These are phyloP conservation scores for Pythium rhizo-oryzae DNA, from an alignment of 352 stramenopile species.

Conservation along the genomic window DNA sequence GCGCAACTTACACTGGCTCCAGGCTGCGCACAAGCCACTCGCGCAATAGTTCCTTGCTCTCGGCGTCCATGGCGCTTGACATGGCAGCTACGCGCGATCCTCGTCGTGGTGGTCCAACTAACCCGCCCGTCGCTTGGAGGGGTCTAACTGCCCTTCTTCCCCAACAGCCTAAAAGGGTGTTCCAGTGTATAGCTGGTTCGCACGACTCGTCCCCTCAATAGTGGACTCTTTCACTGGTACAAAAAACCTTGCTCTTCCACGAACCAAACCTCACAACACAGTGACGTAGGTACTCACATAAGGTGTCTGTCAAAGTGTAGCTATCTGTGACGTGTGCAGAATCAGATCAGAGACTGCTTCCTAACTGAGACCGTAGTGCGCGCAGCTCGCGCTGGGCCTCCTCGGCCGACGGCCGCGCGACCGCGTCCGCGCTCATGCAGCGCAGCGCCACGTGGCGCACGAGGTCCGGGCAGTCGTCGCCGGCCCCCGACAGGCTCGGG, in stretches of 20 bases:
- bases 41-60: conserved; percentile 77
- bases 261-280: conserved; percentile 17
- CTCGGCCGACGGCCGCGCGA: conserved; percentile 11
- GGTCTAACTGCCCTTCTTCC: conserved; percentile 11
- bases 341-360: not conserved
- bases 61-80: conserved; percentile 58
- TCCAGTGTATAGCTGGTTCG: conserved; percentile 20
- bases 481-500: conserved; percentile 11
- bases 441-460: conserved; percentile 15
- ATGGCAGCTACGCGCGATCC: not conserved
- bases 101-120: not conserved
- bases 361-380: not conserved
- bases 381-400: conserved; percentile 15
- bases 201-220: conserved; percentile 17
- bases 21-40: conserved; percentile 87
- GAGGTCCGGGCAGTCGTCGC: conserved; percentile 19
- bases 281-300: not conserved
- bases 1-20: conserved; percentile 85
- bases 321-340: conserved; percentile 24
- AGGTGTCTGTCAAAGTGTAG: not conserved
- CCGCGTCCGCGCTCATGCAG: conserved; percentile 20
- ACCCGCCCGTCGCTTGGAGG: conserved; percentile 7
- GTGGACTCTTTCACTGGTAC: conserved; percentile 4
- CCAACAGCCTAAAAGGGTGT: not conserved
- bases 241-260: conserved; percentile 1